Conservation (phyloP, 352 stramenopile species). For the Globisporangium radiosum region DNA sequence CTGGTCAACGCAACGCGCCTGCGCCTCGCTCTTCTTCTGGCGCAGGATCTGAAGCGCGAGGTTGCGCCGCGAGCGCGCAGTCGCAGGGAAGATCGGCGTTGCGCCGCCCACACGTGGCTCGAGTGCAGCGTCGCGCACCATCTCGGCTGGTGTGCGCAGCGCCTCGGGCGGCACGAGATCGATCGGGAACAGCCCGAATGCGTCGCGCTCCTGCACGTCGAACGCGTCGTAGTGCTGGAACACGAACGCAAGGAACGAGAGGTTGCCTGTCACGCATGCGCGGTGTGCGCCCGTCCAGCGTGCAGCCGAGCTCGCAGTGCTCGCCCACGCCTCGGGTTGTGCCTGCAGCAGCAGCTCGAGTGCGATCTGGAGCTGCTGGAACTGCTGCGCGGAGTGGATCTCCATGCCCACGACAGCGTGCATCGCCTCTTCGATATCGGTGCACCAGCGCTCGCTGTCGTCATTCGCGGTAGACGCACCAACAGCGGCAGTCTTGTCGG, state of each 20-base stretch:
- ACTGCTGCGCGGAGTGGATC: slow-evolving; percentile 43
- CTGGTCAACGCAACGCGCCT: slow-evolving; percentile 14
- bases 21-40: slow-evolving; percentile 23
- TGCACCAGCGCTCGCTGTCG: slow-evolving; percentile 11
- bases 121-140: slow-evolving; percentile 11
- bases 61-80: slow-evolving; percentile 20
- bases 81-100: slow-evolving; percentile 8
- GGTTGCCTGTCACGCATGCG: slow-evolving; percentile 51
- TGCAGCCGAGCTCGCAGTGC: slow-evolving; percentile 20
- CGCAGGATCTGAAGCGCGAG: slow-evolving; percentile 29
- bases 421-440: slow-evolving; percentile 43
- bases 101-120: slow-evolving; percentile 2
- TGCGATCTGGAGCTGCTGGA: slow-evolving; percentile 58
- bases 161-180: slow-evolving; percentile 53
- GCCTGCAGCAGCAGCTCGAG: slow-evolving; percentile 47
- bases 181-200: slow-evolving; percentile 42
- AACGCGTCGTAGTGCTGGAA: slow-evolving; percentile 31
- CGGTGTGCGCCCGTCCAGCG: slow-evolving; percentile 47
- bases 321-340: slow-evolving; percentile 20
- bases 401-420: slow-evolving; percentile 53
- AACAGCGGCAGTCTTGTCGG: too few relatives aligned
- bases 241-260: slow-evolving; percentile 49
- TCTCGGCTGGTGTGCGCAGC: slow-evolving; percentile 20
- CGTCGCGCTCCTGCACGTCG: slow-evolving; percentile 31
- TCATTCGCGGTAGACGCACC: too few relatives aligned